Evolutionary conservation across 164 flowering plant species (phyloP).

Genomic region (Stephania cephalantha): DNA sequence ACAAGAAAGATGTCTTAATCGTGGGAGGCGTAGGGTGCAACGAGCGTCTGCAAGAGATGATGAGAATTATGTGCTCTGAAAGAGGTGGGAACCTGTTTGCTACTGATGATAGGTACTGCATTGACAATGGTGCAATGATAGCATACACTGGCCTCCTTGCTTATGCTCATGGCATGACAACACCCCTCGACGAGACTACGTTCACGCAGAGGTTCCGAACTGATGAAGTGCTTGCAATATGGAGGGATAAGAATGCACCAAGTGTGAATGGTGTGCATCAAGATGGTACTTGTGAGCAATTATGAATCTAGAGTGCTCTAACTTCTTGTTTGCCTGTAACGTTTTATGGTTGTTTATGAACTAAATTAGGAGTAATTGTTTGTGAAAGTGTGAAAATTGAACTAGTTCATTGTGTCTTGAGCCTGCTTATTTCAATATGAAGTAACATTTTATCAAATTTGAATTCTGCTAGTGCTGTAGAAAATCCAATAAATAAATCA

Average conservation of each 20-base stretch:
- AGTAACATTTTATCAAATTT: too few species aligned
- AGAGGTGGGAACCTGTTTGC: conserved; percentile 82
- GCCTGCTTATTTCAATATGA: too few species aligned
- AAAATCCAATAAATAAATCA: not conserved
- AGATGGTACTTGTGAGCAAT: not conserved
- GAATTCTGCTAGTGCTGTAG: not conserved
- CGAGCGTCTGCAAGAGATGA: conserved; percentile 91
- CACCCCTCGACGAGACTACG: conserved; percentile 80
- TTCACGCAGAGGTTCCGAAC: conserved; percentile 94
- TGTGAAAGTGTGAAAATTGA: too few species aligned
- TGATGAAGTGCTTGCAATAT: conserved; percentile 86
- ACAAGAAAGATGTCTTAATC: conserved; percentile 82
- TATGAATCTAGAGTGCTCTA: not conserved
- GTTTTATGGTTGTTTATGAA: too few species aligned
- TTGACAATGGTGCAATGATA: conserved; percentile 98
- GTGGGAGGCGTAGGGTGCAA: conserved; percentile 99
- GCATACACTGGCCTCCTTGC: conserved; percentile 95
- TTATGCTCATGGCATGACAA: conserved; percentile 58
- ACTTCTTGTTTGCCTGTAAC: not conserved
- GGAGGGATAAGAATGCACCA: conserved; percentile 51
- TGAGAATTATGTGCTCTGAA: conserved; percentile 87
- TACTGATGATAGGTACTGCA: conserved; percentile 84
- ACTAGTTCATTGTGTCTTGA: too few species aligned
- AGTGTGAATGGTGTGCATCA: conserved; percentile 11
- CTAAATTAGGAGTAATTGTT: too few species aligned